Percentiles rank a stretch among this genome's conserved stretches.
Evolutionary conservation across 2,329 filamentous ascomycete species (phyloP).

Genomic region (Cephalotrichum gorgonifer): DNA sequence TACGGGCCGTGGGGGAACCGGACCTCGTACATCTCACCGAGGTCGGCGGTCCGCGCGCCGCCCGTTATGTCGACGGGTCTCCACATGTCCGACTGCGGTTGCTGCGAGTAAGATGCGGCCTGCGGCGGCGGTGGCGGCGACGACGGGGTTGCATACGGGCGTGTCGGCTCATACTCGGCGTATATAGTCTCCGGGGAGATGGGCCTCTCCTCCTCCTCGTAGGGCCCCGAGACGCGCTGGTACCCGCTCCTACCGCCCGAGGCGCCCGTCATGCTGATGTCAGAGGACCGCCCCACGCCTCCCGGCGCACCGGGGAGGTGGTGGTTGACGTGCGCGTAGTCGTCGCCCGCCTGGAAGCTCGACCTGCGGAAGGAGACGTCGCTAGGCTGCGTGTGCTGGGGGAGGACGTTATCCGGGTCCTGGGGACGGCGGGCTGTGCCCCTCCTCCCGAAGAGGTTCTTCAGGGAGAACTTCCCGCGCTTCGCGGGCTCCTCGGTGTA

Average conservation of each 20-base stretch:
- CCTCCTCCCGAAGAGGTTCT: slow-evolving; percentile 20
- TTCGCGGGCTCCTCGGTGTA: slow-evolving; percentile 5
- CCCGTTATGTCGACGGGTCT: neutral
- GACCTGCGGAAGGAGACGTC: neutral
- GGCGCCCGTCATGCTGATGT: neutral
- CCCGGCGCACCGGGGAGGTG: no score
- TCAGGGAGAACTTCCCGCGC: slow-evolving; percentile 18
- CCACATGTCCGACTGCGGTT: neutral
- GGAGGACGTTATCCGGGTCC: slow-evolving; percentile 21
- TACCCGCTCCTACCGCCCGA: neutral
- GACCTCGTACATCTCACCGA: neutral
- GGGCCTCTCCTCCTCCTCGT: neutral
- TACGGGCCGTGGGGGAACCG: slow-evolving; percentile 1
- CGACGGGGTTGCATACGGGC: neutral
- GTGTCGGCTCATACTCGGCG: neutral
- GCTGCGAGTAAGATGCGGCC: neutral
- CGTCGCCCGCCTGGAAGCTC: neutral
- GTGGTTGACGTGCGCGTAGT: neutral
- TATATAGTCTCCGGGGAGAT: neutral
- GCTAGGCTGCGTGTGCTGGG: slow-evolving; percentile 25
- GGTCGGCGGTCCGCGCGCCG: neutral
- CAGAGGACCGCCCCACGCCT: neutral
- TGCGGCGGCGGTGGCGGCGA: neutral
- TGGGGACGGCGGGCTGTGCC: slow-evolving; percentile 2
- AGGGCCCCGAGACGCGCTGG: no score